A percentile compares a stretch with the other conserved stretches of the same genome.
These are phyloP conservation scores for Neurospora sp. DNA, from an alignment of 495 filamentous ascomycete species.

Conservation along the genomic window DNA sequence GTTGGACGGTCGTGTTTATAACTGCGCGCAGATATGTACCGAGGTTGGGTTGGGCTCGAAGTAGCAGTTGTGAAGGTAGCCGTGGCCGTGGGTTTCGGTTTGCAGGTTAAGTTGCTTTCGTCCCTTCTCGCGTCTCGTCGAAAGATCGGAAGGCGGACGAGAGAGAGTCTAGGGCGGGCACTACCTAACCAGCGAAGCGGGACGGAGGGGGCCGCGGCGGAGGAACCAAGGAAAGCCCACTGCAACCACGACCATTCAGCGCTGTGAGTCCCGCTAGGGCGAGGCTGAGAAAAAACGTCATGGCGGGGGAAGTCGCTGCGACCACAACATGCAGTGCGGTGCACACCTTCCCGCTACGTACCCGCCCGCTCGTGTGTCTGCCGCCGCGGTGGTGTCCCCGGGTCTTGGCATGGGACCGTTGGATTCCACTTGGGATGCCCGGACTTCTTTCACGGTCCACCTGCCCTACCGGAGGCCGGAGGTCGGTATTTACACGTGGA, in stretches of 20 bases:
- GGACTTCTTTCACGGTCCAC: not conserved
- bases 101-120: not conserved
- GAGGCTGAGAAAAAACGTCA: constrained; percentile 1
- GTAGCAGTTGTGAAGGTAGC: not conserved
- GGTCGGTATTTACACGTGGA: not conserved
- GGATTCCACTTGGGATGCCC: not conserved
- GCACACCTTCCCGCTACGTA: not conserved
- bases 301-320: constrained; percentile 3
- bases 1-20: not conserved
- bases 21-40: not conserved
- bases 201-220: not conserved
- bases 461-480: not conserved
- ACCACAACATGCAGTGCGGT: not conserved
- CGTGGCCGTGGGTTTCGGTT: not conserved
- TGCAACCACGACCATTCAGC: constrained; percentile 5
- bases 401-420: not conserved
- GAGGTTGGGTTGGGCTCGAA: not conserved
- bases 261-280: constrained; percentile 4
- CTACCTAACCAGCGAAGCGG: not conserved
- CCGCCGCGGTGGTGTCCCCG: not conserved
- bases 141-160: not conserved
- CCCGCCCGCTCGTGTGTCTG: not conserved
- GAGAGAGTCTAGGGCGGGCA: constrained; percentile 2
- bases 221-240: not conserved
- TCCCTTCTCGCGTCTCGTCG: not conserved